Base-by-base conservation (phyloP, 345 rosid species). In the Populus ilicifolia region DNA sequence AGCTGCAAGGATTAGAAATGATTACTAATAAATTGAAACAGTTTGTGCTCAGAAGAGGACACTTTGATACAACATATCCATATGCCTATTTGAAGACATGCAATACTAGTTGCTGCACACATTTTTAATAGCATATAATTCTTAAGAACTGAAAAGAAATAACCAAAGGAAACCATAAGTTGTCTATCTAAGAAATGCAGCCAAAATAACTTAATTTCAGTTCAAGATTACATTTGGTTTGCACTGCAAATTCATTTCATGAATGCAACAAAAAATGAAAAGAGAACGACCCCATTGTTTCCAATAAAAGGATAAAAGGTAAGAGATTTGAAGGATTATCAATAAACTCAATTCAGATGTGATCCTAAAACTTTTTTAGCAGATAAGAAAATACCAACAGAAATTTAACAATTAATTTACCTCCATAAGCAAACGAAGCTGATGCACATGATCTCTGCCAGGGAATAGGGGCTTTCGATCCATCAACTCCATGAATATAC, bases 381-480 rank as follows among this genome's bases (percentile, higher is more conserved):
- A 23, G 75, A 46, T 68, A 41, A 36, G 29, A 67, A 61, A 21
- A 48, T 14, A 69, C 14, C 44, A 23, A 50, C 17, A 75, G 9
- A 78, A 75, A 33, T 23, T 66, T 41, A 73, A 39, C 43, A 23
- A 30, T 62, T 20, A 69, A 39, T 70, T 73, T 88, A 95, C 99
- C 93, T 95, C 97, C 88, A 93, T 74, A 75, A 92, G 87, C 83
- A 95, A 80, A 81, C 89, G 97, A 56, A 95, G 88, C 88, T 93
- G 98, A 69, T 93, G 96, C 75, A 84, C 97, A 43, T 87, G 93
- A 81, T 95, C 93, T 68, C 92, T 84, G 56, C 99, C 99, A 23
- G 97, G 97, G 84, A 95, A 95, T 70, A 95, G 74, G n/a, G 98
- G 96, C 80, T 87, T 80, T 59, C 97, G 86, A 80, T 87, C 91